Evolutionary conservation across 768 basidiomycete species (phyloP), one percentile per base, ranked within the genome.

Genomic region (Mrakia frigida): DNA sequence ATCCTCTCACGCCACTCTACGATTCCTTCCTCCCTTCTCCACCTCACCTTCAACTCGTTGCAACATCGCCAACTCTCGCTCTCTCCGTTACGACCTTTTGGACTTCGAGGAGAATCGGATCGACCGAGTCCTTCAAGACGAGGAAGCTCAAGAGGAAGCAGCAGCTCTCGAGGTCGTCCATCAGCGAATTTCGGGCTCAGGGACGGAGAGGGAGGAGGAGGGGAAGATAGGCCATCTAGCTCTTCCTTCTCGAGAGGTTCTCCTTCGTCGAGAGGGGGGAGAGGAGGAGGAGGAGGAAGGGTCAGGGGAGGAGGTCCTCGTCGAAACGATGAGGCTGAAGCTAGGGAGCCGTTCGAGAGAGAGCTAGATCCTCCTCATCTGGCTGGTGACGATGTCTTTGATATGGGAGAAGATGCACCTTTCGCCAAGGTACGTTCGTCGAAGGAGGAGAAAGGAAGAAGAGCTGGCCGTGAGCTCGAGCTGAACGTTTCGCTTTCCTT

Each of bases 51-150:
- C 39, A 68, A 9, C 37, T 39, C 65, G 13, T 21, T 68, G 2
- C 65, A 68, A 23, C 37, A 68, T n/a, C 65, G 65, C 18, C 37
- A 11, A 1, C 65, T 68, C 65, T 68, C 65, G 39, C 65, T 68
- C 65, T 68, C 65, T 14, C 25, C 35, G 5, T 4, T 39, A 11
- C 65, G 37, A 5, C 21, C 65, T 39, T 41, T n/a, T 14, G 28
- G 56, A 14, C 9, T 25, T 9, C n/a, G 56, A 56, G 56, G n/a
- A 10, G 56, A 28, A 56, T 56, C 56, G 56, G 56, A n/a, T 16
- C 52, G 52, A 53, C 21, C 21, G 25, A n/a, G 52, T 53, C n/a
- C 25, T n/a, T 25, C 56, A 5, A 28, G 56, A 56, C 25, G 25
- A n/a, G 56, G n/a, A 56, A 28, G 56, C 25, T 25, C 56, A n/a